Base-by-base conservation (phyloP, 495 filamentous ascomycete genomes). In the Podospora conica region DNA sequence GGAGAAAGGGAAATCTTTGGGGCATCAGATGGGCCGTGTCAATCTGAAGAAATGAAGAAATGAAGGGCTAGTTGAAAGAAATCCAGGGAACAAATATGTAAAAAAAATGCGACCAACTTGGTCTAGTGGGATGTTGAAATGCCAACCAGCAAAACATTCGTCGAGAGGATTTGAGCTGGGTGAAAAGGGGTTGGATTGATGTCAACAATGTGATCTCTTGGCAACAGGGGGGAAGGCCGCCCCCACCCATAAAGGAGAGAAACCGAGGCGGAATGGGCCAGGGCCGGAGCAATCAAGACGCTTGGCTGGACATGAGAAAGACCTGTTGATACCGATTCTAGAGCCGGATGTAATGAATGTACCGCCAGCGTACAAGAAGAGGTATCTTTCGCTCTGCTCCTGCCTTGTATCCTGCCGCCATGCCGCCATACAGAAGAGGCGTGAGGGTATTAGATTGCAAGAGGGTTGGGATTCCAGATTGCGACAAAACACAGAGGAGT, bases 391-490 rank as follows among this genome's bases (percentile, higher is more conserved):
- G 54, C 53, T 90, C 72, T 91, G 78, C 88, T 89, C 87, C 83
- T 81, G 83, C 84, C 80, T 89, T 90, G 86, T 91, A 90, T 89
- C 88, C 84, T 86, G 23, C 74, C 75, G 79, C 78, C 82, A 87
- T 65, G 74, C 74, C 75, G 79, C 78, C 82, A 87, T 65, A 74
- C 68, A 72, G 72, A 71, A 70, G 11, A 57, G 73, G 71, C 75
- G 77, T 81, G 72, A 85, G 85, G 88, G 80, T 88, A 89, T 89
- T 89, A 90, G 88, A 90, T 88, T 79, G 84, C 84, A 84, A 84
- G 88, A 90, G 87, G 61, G 2, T 21, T 25, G 5, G 53, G 29
- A 10, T 9, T 76, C 68, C 31, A 64, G 29, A 53, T 15, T 9
- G 48, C 24, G 20, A 29, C 1, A 27, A 18, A 3, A 20, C 18